Percentiles rank a stretch among this genome's conserved stretches.
Evolutionary conservation across 2,329 filamentous ascomycete species (phyloP).

Genomic region (Aspergillus pseudotamarii): DNA sequence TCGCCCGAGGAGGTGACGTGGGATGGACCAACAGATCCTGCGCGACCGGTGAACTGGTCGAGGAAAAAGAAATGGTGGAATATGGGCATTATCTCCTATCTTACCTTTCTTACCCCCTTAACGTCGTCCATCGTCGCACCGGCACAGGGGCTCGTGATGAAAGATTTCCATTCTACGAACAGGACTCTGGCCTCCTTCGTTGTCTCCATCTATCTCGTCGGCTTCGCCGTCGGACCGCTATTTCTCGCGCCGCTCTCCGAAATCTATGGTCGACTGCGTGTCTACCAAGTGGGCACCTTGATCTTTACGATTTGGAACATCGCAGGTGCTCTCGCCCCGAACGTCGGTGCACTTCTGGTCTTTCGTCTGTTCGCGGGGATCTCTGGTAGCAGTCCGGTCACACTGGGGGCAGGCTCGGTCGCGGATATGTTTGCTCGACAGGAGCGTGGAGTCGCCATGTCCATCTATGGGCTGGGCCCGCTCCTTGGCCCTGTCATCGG

Average conservation of each 20-base stretch:
- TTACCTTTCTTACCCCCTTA: neutral
- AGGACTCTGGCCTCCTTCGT: neutral
- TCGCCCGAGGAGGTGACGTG: neutral
- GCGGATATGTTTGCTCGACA: neutral
- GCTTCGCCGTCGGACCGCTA: neutral
- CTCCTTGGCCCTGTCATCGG: neutral
- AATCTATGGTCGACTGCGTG: neutral
- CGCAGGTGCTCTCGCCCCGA: neutral
- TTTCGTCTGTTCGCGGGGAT: neutral
- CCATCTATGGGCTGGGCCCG: neutral
- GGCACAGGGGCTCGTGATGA: neutral
- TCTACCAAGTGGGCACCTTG: neutral
- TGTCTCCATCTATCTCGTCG: neutral
- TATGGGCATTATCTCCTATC: neutral
- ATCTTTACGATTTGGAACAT: neutral
- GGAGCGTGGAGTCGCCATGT: neutral
- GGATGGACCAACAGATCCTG: neutral
- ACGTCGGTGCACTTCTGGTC: neutral
- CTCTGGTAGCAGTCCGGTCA: neutral
- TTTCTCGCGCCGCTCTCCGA: neutral
- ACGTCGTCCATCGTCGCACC: neutral
- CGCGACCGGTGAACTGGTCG: neutral
- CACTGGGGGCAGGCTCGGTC: neutral
- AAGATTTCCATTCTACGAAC: neutral
- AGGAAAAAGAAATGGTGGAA: neutral